Base-by-base conservation (phyloP, 2,329 filamentous ascomycete genomes). In the Nemania serpens region DNA sequence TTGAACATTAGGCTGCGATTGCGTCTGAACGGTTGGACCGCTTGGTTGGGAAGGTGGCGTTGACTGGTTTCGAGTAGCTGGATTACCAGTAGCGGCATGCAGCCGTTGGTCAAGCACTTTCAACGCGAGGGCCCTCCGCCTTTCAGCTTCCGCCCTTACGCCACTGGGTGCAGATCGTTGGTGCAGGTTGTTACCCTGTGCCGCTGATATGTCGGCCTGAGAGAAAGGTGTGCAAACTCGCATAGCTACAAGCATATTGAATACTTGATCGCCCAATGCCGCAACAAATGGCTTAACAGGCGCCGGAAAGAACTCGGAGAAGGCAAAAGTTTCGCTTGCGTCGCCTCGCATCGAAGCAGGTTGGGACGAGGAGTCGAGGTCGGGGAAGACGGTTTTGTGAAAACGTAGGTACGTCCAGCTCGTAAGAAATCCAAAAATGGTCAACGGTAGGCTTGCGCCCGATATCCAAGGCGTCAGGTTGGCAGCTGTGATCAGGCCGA, bases 341-440 rank as follows among this genome's bases (percentile, higher is more conserved):
- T 99, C 95, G 64, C 95, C 95, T 66, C 89, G 90, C 68, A 96
- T 85, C 9, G 84, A 80, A 5, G 82, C 73, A 2, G 83, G 76
- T 70, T 89, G 86, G 10, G 83, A 82, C 12, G 83, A 79, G 69
- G 83, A 79, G 69, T 89, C 87, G 63, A 90, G 84, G 69, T 90
- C 87, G 57, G 87, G 86, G 71, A 89, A 88, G 60, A 88, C 85
- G 58, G 82, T 78, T 78, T 97, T 96, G 82, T 91, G 97, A 82
- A 98, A 99, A 68, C 95, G 91, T 17, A 99, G 87, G 76, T 98
- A 98, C 45, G 91, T 91, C 94, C 94, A 99, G 75, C 91, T 93
- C 11, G 88, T 89, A 62, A 97, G 75, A 75, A 99, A 90, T 60
- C 92, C 93, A 68, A 90, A 89, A 75, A 91, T 81, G 54, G 91